Base-by-base conservation (phyloP, 2,329 filamentous ascomycete species). In the Exophiala viscosa region DNA sequence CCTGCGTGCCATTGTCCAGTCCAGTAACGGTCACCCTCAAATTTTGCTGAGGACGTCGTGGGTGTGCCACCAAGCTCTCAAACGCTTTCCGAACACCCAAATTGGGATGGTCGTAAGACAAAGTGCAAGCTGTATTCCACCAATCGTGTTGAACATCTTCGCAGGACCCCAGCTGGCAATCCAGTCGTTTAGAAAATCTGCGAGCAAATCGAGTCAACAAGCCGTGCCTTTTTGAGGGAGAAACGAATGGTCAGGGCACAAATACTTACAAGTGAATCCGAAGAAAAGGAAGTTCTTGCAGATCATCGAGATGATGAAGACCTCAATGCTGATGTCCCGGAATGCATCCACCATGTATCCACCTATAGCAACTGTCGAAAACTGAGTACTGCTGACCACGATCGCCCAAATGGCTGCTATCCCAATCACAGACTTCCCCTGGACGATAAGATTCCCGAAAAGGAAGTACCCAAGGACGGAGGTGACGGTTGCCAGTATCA, bases 211-310 rank as follows among this genome's bases (percentile, higher is more conserved):
- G 14, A 42, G 40, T 42, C 7, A 9, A 10, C 20, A n/a, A 8
- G 17, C 5, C 17, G 17, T 18, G 40, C 17, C n/a, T 18, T 20
- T 18, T 42, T 13, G 17, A 20, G 5, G 11, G 40, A 18, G 20
- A 23, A 28, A 18, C 15, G 7, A 18, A 18, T 44, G 31, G 17
- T 44, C 14, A 23, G 17, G n/a, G 14, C 6, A 15, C 13, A 9
- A 42, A 28, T 13, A 43, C 47, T 33, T 18, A 50, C 38, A 72
- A 9, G 66, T 69, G 44, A 72, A 70, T 1, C 68, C 69, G 63
- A 93, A 96, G 59, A 85, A 88, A 73, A 96, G 95, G 57, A 96
- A 80, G 70, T 96, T 96, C 72, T 96, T 96, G 77, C 96, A 95
- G 48, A 96, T 84, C 59, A 96, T 80, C 67, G 92, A 81, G 70